Percentiles rank a stretch among this genome's conserved stretches.
These are phyloP conservation scores for Botrytis squamosa DNA, from an alignment of 2,329 filamentous ascomycete genomes.

Conservation along the genomic window DNA sequence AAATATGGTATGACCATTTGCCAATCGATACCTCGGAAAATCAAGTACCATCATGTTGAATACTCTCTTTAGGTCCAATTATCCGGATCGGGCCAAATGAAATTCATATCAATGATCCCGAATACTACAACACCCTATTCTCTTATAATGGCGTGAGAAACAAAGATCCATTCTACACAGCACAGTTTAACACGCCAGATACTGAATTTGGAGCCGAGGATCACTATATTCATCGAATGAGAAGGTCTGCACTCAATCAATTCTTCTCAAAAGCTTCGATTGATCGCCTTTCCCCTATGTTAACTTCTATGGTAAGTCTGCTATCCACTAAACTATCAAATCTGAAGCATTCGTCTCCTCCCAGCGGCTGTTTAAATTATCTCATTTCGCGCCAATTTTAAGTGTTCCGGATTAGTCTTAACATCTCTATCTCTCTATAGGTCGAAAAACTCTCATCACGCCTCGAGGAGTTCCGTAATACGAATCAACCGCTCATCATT, in stretches of 20 bases:
- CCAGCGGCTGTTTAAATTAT: not conserved
- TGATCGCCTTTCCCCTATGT: constrained; percentile 28
- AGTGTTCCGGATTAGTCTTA: not conserved
- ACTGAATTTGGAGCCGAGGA: constrained; percentile 29
- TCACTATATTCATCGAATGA: constrained; percentile 30
- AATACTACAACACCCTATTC: constrained; percentile 32
- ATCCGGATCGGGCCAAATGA: constrained; percentile 28
- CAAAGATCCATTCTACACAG: constrained; percentile 26
- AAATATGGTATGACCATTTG: not conserved
- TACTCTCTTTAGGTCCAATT: constrained; percentile 23
- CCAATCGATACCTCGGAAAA: not conserved
- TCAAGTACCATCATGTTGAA: not conserved
- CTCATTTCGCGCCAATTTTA: not conserved
- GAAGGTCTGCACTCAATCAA: constrained; percentile 30
- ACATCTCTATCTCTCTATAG: not conserved
- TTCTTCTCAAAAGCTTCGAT: constrained; percentile 32
- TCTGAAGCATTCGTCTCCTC: not conserved
- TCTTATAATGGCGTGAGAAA: constrained; percentile 21
- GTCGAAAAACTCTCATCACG: constrained; percentile 29
- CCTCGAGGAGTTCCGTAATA: constrained; percentile 26
- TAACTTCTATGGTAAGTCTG: constrained; percentile 23
- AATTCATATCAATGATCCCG: constrained; percentile 26
- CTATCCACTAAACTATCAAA: not conserved
- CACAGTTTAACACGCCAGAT: constrained; percentile 18
- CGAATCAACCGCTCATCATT: constrained; percentile 25